Evolutionary conservation across 2,329 filamentous ascomycete species (phyloP).

Genomic region (Alternaria sp.): DNA sequence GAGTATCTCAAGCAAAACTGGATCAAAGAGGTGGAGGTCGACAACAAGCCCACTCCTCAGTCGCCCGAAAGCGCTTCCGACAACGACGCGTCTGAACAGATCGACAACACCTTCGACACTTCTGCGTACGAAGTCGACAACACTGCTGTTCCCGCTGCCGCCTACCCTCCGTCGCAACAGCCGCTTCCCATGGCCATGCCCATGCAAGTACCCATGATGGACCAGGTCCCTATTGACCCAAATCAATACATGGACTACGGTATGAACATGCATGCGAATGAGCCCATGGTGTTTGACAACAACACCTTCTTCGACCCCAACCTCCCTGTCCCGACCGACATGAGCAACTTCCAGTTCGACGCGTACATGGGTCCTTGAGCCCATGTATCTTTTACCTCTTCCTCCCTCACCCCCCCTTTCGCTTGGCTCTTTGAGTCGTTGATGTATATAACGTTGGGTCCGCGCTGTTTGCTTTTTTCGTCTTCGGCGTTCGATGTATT

Average conservation of each 20-base stretch:
- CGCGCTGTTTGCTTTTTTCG: not conserved
- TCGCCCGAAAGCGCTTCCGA: slow-evolving; percentile 35
- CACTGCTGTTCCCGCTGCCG: not conserved
- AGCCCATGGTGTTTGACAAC: slow-evolving; percentile 26
- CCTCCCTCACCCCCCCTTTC: not conserved
- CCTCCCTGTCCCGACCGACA: slow-evolving; percentile 13
- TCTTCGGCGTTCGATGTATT: slow-evolving; percentile 22
- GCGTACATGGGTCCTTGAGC: slow-evolving; percentile 26
- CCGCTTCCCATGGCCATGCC: slow-evolving; percentile 12
- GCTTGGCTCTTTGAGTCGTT: not conserved
- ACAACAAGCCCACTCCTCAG: slow-evolving; percentile 22
- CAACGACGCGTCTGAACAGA: slow-evolving; percentile 21
- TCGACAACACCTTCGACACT: slow-evolving; percentile 14
- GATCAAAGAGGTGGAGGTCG: slow-evolving; percentile 64
- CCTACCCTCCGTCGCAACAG: slow-evolving; percentile 19
- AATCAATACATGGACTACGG: slow-evolving; percentile 28
- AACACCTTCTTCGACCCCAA: slow-evolving; percentile 28
- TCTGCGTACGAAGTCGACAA: slow-evolving; percentile 13
- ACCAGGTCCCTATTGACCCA: slow-evolving; percentile 20
- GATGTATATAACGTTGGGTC: slow-evolving; percentile 19
- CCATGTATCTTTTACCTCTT: slow-evolving; percentile 4
- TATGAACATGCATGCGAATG: slow-evolving; percentile 28
- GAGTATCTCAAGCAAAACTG: slow-evolving; percentile 64
- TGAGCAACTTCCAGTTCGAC: slow-evolving; percentile 37
- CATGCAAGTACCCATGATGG: slow-evolving; percentile 8